These are phyloP conservation scores for Scedosporium aurantiacum DNA, from an alignment of 2,329 filamentous ascomycete genomes.

Conservation along the genomic window DNA sequence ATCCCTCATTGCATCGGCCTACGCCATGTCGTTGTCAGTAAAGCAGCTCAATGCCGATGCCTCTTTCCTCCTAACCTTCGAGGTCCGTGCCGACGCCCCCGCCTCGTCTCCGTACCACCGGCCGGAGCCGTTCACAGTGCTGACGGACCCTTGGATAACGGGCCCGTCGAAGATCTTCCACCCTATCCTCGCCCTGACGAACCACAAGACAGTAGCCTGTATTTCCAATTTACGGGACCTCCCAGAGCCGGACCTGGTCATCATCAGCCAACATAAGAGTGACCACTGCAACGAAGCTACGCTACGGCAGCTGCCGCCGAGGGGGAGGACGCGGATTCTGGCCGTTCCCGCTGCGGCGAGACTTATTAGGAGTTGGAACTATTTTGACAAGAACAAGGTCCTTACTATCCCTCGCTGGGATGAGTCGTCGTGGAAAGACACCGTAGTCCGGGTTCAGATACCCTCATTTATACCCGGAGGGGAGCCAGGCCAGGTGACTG, in stretches of 20 bases:
- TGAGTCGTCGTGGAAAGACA: constrained; percentile 20
- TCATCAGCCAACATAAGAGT: constrained; percentile 36
- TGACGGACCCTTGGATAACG: constrained; percentile 62
- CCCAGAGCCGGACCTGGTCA: constrained; percentile 31
- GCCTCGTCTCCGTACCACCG: constrained; percentile 22
- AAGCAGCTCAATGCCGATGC: constrained; percentile 55
- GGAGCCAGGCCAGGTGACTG: constrained; percentile 54
- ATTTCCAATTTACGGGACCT: constrained; percentile 39
- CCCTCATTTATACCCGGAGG: constrained; percentile 40
- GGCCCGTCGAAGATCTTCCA: constrained; percentile 50
- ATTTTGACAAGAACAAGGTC: constrained; percentile 47
- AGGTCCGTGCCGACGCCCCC: constrained; percentile 35
- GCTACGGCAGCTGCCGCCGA: constrained; percentile 48
- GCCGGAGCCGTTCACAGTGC: constrained; percentile 49
- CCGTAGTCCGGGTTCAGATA: constrained; percentile 36
- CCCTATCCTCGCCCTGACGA: constrained; percentile 48
- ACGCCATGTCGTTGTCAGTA: constrained; percentile 49
- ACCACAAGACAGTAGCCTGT: constrained; percentile 42
- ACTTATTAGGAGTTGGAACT: constrained; percentile 54
- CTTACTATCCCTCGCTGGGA: constrained; percentile 35
- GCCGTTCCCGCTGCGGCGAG: constrained; percentile 55
- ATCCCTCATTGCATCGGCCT: neutral
- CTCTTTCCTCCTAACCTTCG: constrained; percentile 54
- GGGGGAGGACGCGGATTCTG: constrained; percentile 48
- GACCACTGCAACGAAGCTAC: constrained; percentile 64